Evolutionary conservation across 1,139 yeast species (phyloP).

Genomic region (Hyphopichia fennica): DNA sequence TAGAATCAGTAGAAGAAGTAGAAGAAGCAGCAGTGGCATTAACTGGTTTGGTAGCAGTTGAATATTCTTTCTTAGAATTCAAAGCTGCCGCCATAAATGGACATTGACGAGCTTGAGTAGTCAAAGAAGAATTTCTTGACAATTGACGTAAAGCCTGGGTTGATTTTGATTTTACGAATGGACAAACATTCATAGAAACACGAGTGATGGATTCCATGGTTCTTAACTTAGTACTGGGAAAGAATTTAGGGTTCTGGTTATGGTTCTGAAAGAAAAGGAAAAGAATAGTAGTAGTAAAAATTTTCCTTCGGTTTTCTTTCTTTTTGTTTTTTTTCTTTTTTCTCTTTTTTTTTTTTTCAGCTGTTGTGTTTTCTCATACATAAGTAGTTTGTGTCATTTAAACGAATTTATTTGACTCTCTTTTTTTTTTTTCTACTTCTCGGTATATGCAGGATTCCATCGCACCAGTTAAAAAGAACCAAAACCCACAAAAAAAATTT

Average conservation of each 20-base stretch:
- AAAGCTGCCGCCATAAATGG: conserved; percentile 89
- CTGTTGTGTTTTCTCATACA: too few species aligned
- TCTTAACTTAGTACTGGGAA: too few species aligned
- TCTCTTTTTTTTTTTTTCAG: too few species aligned
- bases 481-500: too few species aligned
- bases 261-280: neutral
- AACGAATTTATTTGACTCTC: too few species aligned
- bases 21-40: conserved; percentile 47
- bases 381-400: too few species aligned
- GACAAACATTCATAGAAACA: conserved; percentile 79
- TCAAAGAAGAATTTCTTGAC: conserved; percentile 46
- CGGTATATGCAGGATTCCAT: too few species aligned
- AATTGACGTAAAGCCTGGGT: conserved; percentile 59
- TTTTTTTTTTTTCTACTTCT: too few species aligned
- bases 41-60: conserved; percentile 56
- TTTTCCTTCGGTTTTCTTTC: too few species aligned
- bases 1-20: conserved; percentile 27
- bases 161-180: conserved; percentile 75
- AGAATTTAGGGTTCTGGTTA: neutral
- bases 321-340: too few species aligned
- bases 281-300: neutral
- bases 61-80: conserved; percentile 44
- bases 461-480: too few species aligned
- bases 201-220: conserved; percentile 81
- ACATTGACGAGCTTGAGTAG: conserved; percentile 68